These are phyloP conservation scores for Syncephalastrum racemosum DNA, from an alignment of 371 early-diverging fungal species.

Conservation along the genomic window DNA sequence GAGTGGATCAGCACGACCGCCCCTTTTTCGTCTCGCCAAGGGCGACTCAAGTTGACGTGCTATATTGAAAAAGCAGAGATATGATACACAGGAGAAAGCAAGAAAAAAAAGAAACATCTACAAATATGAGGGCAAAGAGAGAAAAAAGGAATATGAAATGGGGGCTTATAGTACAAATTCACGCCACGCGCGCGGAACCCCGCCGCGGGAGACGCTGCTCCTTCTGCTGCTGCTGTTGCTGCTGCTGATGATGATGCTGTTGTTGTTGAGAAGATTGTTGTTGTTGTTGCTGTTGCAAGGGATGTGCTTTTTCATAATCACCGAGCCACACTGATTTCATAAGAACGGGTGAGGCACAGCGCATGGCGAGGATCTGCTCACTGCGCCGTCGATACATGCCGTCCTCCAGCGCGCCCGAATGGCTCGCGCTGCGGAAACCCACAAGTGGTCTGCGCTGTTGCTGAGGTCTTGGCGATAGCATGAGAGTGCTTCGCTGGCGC, in stretches of 20 bases:
- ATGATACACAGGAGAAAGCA: slow-evolving; percentile 6
- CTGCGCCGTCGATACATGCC: slow-evolving; percentile 5
- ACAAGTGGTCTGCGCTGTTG: neutral
- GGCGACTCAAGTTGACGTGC: too few species aligned
- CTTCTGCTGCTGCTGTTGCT: too few species aligned
- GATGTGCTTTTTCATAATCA: slow-evolving; percentile 3
- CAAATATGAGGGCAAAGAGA: slow-evolving; percentile 2
- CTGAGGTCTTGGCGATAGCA: too few species aligned
- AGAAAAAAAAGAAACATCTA: slow-evolving; percentile 4
- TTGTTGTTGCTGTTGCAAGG: neutral
- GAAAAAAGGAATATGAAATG: slow-evolving; percentile 1
- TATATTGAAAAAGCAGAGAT: neutral
- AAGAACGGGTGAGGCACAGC: slow-evolving; percentile 3
- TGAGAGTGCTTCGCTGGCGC: slow-evolving; percentile 8
- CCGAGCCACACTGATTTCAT: slow-evolving; percentile 1
- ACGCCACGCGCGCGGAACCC: neutral
- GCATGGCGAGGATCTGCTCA: slow-evolving; percentile 1
- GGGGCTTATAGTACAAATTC: slow-evolving; percentile 2
- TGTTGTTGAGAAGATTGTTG: too few species aligned
- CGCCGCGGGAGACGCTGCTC: too few species aligned
- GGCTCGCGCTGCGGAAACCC: slow-evolving; percentile 9
- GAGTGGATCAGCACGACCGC: too few species aligned
- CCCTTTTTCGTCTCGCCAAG: too few species aligned
- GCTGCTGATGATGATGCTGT: too few species aligned
- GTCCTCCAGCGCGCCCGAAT: slow-evolving; percentile 1